Percentiles rank a stretch among this genome's conserved stretches.
Evolutionary conservation across 1,284 basidiomycete genomes (phyloP).

Genomic region (Vanrija sp.): DNA sequence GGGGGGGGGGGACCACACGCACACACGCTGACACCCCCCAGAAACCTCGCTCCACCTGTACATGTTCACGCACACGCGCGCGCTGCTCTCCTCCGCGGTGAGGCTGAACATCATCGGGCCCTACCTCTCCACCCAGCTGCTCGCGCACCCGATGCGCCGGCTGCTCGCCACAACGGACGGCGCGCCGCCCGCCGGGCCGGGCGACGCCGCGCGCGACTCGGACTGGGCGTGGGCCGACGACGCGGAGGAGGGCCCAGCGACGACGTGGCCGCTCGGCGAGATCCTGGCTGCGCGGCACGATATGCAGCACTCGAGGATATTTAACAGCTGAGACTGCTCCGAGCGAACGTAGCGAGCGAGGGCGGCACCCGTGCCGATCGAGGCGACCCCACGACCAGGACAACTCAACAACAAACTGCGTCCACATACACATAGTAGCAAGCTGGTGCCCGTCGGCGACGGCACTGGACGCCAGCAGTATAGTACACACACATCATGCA

Average conservation of each 20-base stretch:
- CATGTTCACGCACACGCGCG: slow-evolving; percentile 86
- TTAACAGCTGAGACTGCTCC: slow-evolving; percentile 57
- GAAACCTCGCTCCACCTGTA: slow-evolving; percentile 77
- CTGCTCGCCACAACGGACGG: slow-evolving; percentile 57
- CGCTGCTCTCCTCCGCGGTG: slow-evolving; percentile 83
- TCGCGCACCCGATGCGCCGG: slow-evolving; percentile 66
- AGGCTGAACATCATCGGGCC: slow-evolving; percentile 89
- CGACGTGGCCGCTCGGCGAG: slow-evolving; percentile 96
- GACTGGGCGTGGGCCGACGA: slow-evolving; percentile 44
- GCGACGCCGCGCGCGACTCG: slow-evolving; percentile 41
- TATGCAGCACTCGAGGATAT: slow-evolving; percentile 89
- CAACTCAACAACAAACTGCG: too few species aligned
- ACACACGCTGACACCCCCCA: neutral
- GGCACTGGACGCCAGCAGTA: too few species aligned
- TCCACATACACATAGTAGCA: too few species aligned
- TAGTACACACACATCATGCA: too few species aligned
- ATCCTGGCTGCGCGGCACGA: slow-evolving; percentile 86
- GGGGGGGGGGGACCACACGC: too few species aligned
- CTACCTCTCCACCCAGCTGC: slow-evolving; percentile 83
- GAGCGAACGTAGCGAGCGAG: too few species aligned
- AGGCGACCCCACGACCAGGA: too few species aligned
- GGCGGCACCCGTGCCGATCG: too few species aligned
- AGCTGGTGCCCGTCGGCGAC: too few species aligned
- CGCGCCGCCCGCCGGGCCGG: slow-evolving; percentile 44
- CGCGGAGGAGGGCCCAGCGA: slow-evolving; percentile 59